Conservation (phyloP, 1,284 basidiomycete genomes). For the Pseudozyma sp. region DNA sequence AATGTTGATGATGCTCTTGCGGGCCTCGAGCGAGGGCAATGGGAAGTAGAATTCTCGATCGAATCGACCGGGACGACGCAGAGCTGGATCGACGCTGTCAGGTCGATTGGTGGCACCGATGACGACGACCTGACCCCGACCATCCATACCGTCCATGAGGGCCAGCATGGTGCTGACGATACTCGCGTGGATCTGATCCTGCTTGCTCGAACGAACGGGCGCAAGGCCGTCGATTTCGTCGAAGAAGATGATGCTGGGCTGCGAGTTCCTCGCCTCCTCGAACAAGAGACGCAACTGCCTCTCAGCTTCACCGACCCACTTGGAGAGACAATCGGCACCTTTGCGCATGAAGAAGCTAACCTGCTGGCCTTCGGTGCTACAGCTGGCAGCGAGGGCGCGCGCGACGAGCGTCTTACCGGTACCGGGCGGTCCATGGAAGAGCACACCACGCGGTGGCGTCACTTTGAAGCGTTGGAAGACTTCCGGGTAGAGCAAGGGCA, state of each 20-base stretch:
- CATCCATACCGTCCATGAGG: slow-evolving; percentile 99
- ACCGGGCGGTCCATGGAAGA: slow-evolving; percentile 77
- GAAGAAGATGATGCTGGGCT: slow-evolving; percentile 96
- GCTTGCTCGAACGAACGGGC: slow-evolving; percentile 95
- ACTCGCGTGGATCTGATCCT: slow-evolving; percentile 98
- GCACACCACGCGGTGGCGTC: slow-evolving; percentile 93
- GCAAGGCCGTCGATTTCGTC: slow-evolving; percentile 99
- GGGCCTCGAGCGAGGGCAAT: slow-evolving; percentile 83
- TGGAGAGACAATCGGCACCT: slow-evolving; percentile 95
- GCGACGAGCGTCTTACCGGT: slow-evolving; percentile 73
- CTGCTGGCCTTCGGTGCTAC: slow-evolving; percentile 86
- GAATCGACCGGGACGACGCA: slow-evolving; percentile 93
- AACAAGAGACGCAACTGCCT: slow-evolving; percentile 94
- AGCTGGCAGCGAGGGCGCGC: slow-evolving; percentile 92
- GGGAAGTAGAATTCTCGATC: slow-evolving; percentile 99
- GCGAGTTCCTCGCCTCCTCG: slow-evolving; percentile 91
- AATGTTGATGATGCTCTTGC: slow-evolving; percentile 89
- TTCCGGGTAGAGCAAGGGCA: slow-evolving; percentile 95
- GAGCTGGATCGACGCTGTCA: slow-evolving; percentile 94
- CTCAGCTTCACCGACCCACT: slow-evolving; percentile 99
- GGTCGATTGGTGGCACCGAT: slow-evolving; percentile 98
- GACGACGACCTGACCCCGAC: slow-evolving; percentile 91
- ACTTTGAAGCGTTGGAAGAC: slow-evolving; percentile 95
- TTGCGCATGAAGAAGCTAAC: slow-evolving; percentile 99
- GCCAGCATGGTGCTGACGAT: slow-evolving; percentile 96